A percentile compares a stretch with the other conserved stretches of the same genome.
These are phyloP conservation scores for Pseudocohnilembus persalinus DNA, from an alignment of 169 alveolate species.

Conservation along the genomic window DNA sequence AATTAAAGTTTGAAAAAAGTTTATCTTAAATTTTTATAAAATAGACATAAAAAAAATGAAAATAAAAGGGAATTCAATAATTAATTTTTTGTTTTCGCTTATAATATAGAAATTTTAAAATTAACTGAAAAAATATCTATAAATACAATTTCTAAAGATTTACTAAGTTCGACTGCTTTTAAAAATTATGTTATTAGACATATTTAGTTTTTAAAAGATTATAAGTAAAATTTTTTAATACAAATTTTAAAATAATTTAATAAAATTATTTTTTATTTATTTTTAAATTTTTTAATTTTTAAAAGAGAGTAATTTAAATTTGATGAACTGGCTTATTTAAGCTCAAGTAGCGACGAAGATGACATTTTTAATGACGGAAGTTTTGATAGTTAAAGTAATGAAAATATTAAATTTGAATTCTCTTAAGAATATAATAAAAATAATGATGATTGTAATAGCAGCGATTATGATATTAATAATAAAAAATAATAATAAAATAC, in stretches of 20 bases:
- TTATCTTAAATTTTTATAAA: too few relatives aligned
- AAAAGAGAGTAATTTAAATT: neutral
- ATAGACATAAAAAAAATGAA: neutral
- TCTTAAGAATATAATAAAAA: neutral
- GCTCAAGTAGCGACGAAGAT: neutral
- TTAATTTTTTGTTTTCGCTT: neutral
- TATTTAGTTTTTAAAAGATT: neutral
- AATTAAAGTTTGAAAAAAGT: neutral
- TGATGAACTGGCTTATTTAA: neutral
- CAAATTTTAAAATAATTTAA: too few relatives aligned
- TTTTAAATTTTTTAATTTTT: too few relatives aligned
- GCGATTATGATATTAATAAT: too few relatives aligned
- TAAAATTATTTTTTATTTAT: too few relatives aligned
- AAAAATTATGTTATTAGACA: neutral
- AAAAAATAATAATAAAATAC: too few relatives aligned
- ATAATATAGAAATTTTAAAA: neutral
- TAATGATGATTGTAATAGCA: neutral
- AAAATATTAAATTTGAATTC: neutral
- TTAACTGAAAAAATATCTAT: neutral
- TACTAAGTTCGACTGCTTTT: neutral
- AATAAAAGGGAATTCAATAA: neutral
- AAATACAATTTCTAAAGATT: neutral
- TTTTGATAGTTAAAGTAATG: neutral
- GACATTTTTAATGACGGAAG: neutral
- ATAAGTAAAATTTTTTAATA: neutral